Evolutionary conservation across 2,329 filamentous ascomycete genomes (phyloP).

Genomic region (Coniochaeta hoffmannii): DNA sequence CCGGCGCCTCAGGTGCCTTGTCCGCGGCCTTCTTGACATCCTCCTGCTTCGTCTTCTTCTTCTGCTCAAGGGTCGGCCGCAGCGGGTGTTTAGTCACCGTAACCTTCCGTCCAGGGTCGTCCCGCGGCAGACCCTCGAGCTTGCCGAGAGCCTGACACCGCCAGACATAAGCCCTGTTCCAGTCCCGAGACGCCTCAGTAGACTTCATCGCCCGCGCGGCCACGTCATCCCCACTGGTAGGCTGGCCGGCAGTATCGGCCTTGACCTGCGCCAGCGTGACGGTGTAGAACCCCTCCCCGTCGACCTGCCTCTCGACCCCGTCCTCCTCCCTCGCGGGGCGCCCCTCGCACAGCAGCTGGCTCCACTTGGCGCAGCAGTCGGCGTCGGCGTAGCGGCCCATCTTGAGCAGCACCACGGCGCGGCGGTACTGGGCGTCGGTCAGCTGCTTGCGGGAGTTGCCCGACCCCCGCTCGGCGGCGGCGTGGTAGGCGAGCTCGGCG

Average conservation of each 20-base stretch:
- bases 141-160: constrained; percentile 38
- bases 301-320: constrained; percentile 28
- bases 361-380: constrained; percentile 59
- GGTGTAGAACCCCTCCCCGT: constrained; percentile 40
- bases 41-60: constrained; percentile 10
- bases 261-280: constrained; percentile 26
- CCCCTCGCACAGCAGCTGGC: constrained; percentile 33
- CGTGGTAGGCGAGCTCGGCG: constrained; percentile 57
- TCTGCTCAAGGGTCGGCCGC: constrained; percentile 19
- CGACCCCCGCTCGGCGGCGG: constrained; percentile 60
- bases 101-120: constrained; percentile 39
- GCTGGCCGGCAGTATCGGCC: constrained; percentile 14
- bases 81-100: constrained; percentile 26
- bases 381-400: constrained; percentile 69
- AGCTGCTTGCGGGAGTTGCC: constrained; percentile 55
- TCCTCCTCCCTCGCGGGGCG: constrained; percentile 28
- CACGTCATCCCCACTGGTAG: constrained; percentile 6
- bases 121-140: constrained; percentile 35
- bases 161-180: constrained; percentile 36
- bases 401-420: constrained; percentile 66
- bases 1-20: not conserved
- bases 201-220: not conserved
- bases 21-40: not conserved
- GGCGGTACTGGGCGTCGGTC: constrained; percentile 72
- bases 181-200: constrained; percentile 7